Conservation (phyloP, 2,329 filamentous ascomycete species). For the Diplodia intermedia region DNA sequence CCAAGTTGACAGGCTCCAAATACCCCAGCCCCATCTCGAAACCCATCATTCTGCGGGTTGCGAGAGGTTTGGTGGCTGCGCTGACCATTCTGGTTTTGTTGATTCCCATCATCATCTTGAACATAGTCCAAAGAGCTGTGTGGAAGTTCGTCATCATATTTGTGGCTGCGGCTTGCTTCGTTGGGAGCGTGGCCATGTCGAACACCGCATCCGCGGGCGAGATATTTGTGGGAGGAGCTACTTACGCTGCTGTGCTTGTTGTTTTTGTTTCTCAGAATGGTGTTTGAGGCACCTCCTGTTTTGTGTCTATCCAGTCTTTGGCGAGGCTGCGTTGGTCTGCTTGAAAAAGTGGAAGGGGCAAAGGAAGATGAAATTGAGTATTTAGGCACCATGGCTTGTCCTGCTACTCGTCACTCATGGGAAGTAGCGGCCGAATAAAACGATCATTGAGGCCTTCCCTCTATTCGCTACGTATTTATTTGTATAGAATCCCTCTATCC, state of each 20-base stretch:
- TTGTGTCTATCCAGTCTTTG: no score
- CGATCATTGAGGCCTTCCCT: no score
- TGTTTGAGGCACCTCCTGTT: background rate
- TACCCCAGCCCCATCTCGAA: no score
- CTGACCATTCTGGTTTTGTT: background rate
- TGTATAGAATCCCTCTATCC: no score
- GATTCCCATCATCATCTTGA: slow-evolving; percentile 10
- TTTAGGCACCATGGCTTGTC: no score
- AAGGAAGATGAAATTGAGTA: no score
- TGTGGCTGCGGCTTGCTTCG: background rate
- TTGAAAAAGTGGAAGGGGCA: no score
- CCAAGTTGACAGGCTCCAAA: no score
- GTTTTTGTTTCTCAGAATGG: slow-evolving; percentile 12
- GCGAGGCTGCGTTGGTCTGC: no score
- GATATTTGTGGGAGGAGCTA: background rate
- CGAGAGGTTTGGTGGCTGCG: background rate
- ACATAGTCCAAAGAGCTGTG: background rate
- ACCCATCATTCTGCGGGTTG: background rate
- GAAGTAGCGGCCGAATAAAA: no score
- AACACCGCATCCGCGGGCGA: background rate
- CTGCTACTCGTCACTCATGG: no score
- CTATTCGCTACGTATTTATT: no score
- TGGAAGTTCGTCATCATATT: background rate
- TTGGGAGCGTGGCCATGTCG: background rate
- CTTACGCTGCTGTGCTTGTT: background rate